Base-by-base conservation (phyloP, 805 yeast genomes). In the Ogataea corticis region DNA sequence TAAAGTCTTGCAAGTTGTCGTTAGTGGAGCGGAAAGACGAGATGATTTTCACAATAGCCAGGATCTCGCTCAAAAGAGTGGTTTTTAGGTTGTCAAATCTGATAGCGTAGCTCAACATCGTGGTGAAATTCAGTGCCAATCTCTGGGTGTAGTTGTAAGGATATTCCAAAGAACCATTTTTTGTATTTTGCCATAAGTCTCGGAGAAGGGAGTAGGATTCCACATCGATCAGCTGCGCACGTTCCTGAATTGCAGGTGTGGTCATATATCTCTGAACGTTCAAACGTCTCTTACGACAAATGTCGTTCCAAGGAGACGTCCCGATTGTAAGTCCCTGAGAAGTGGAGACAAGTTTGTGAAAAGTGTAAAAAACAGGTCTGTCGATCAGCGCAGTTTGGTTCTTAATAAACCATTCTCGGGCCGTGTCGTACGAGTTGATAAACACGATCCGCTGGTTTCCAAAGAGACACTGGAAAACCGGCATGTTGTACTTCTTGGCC, bases 291-390 rank as follows among this genome's bases (percentile, higher is more conserved):
- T 63, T 58, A 35, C 57, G 57, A 38, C 71, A 67, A 9, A 65
- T 55, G n/a, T 65, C 72, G 29, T 63, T 59, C 70, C 71, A 71
- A 2, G 75, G 73, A 4, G 75, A 68, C 3, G 75, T 70, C 7
- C 75, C 75, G 31, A 70, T 69, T 1, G 75, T 71, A 33, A 66
- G 63, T 3, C 75, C 62, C 46, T 73, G 50, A 54, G 71, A 40
- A 51, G 66, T 25, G 17, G 58, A 54, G 13, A 53, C 55, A 10
- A 54, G 38, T 33, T 54, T 54, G 36, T 54, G 58, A 29, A 54
- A 56, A 1, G 60, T 56, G 40, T 56, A 56, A 32, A 56, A 52
- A 4, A 54, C 36, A 5, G 60, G 58, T 31, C 58, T 43, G 34
- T 55, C 59, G 12, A 50, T 54, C 10, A 56, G 36, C 3, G 49